Evolutionary conservation across 225 moss, liverwort and hornwort genomes (phyloP).

Genomic region (Antitrichia curtipendula): DNA sequence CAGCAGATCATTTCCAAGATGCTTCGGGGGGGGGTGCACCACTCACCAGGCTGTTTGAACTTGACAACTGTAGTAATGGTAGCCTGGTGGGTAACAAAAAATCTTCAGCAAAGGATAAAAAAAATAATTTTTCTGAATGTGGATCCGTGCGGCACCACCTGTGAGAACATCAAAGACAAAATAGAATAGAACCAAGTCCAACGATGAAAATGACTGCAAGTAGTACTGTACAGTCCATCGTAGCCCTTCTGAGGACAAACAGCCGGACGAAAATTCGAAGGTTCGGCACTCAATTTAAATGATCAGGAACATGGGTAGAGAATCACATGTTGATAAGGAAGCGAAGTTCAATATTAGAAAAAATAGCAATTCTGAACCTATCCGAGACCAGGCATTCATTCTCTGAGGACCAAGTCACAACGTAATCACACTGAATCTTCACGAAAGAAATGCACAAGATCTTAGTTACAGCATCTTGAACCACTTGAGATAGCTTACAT

Average conservation of each 20-base stretch:
- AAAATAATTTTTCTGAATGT: background rate
- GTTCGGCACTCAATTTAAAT: background rate
- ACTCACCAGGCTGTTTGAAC: background rate
- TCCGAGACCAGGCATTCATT: background rate
- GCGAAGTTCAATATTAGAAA: background rate
- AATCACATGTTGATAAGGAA: background rate
- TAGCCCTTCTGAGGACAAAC: background rate
- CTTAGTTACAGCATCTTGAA: background rate
- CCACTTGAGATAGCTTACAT: background rate
- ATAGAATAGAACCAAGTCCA: background rate
- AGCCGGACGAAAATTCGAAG: background rate
- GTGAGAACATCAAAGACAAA: background rate
- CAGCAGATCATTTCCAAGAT: constrained; percentile 1
- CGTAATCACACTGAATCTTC: background rate
- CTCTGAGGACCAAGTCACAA: background rate
- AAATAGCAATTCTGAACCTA: background rate
- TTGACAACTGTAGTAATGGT: background rate
- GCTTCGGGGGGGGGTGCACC: background rate
- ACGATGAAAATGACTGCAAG: background rate
- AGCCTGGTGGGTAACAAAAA: background rate
- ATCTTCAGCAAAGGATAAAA: background rate
- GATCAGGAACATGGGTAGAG: background rate
- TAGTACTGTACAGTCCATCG: background rate
- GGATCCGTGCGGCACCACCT: background rate
- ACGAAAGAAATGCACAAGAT: background rate